Conservation (phyloP, 2,329 filamentous ascomycete genomes). For the Sporothrix luriei region DNA sequence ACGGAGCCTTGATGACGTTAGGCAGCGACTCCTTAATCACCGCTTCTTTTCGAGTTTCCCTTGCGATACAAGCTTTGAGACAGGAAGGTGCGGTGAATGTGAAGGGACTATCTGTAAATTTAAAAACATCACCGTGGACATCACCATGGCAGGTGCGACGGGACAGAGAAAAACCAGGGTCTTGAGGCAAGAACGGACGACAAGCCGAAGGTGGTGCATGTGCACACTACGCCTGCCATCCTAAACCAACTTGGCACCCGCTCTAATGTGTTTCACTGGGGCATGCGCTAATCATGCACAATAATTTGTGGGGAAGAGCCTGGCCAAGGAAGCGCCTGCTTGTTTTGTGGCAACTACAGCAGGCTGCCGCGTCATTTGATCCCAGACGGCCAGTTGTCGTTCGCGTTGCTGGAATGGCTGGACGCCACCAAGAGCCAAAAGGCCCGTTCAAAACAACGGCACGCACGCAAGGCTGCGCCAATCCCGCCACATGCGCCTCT, state of each 20-base stretch:
- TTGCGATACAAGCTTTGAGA: background rate
- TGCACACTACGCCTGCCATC: background rate
- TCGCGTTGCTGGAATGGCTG: constrained; percentile 14
- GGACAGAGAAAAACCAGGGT: background rate
- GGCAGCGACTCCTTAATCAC: constrained; percentile 3
- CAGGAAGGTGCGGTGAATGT: background rate
- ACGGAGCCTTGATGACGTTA: constrained; percentile 12
- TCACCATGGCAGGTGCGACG: background rate
- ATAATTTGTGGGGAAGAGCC: constrained; percentile 25
- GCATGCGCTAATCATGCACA: constrained; percentile 19
- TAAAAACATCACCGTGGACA: background rate
- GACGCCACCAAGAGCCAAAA: constrained; percentile 20
- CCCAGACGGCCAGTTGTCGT: constrained; percentile 26
- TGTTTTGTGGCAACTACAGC: background rate
- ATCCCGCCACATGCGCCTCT: background rate
- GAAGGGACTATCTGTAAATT: background rate
- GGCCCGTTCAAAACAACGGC: background rate
- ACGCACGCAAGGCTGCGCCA: constrained; percentile 12
- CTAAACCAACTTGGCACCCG: background rate
- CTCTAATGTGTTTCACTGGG: background rate
- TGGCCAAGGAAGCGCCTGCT: background rate
- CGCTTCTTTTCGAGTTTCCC: background rate
- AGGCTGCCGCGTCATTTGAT: constrained; percentile 15
- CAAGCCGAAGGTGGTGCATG: background rate
- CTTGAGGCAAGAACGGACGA: background rate